Percentiles rank a stretch among this genome's conserved stretches.
phyloP scores from a whole-genome alignment of 805 yeast species.

The Suhomyces prunicola region DNA sequence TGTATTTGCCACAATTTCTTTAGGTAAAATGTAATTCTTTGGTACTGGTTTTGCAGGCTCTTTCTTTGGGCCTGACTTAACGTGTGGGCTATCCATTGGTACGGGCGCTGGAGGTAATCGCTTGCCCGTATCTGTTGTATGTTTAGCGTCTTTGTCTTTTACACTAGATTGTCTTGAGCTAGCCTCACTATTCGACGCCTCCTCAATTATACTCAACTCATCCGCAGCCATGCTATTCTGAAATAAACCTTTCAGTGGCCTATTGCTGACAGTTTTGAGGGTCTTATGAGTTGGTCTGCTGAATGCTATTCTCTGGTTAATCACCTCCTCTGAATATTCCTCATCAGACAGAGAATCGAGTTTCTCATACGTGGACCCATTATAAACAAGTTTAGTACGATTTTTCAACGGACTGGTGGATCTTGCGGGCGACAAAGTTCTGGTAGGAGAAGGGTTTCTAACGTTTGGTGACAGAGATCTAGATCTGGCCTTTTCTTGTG shows the following conservation, averaged over 20 bases:
- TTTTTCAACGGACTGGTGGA: constrained; percentile 13
- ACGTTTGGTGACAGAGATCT: constrained; percentile 11
- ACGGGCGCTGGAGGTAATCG: constrained; percentile 10
- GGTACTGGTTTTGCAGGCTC: neutral
- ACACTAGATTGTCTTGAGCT: constrained; percentile 33
- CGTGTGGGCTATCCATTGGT: neutral
- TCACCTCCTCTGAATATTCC: constrained; percentile 3
- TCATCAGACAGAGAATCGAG: constrained; percentile 26
- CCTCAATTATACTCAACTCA: constrained; percentile 43
- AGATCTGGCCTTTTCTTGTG: constrained; percentile 2
- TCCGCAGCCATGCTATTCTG: constrained; percentile 24
- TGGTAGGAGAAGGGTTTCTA: constrained; percentile 2
- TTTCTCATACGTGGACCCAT: constrained; percentile 36
- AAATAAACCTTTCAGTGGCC: constrained; percentile 21
- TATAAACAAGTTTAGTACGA: constrained; percentile 26
- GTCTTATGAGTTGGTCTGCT: constrained; percentile 3
- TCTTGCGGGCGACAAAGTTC: constrained; percentile 11
- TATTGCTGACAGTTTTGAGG: constrained; percentile 21
- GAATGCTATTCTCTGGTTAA: constrained; percentile 6
- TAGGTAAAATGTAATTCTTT: too few relatives aligned
- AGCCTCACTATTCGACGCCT: constrained; percentile 24
- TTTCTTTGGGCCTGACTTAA: neutral
- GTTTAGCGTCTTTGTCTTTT: constrained; percentile 1
- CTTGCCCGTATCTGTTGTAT: neutral
- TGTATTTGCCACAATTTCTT: too few relatives aligned